phyloP scores from a whole-genome alignment of 179 eudicot genomes.

The Vitellaria paradoxa region DNA sequence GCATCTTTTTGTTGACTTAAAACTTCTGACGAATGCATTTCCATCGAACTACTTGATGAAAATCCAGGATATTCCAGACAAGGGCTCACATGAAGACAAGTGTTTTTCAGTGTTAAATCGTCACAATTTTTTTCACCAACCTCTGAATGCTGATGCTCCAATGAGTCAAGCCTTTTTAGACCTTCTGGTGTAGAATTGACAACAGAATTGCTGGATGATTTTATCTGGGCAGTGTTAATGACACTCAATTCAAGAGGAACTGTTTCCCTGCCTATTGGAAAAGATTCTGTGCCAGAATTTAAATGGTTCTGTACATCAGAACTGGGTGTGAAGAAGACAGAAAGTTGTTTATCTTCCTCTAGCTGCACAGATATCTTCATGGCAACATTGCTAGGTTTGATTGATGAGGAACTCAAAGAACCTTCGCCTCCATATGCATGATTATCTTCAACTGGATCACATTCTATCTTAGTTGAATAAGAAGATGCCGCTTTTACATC shows the following conservation, averaged over 20 bases:
- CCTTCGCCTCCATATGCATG: constrained; percentile 18
- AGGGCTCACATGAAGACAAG: constrained; percentile 2
- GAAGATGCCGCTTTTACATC: constrained; percentile 27
- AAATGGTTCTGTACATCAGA: constrained; percentile 20
- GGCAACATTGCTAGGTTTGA: neutral
- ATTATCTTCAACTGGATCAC: constrained; percentile 16
- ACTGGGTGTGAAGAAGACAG: constrained; percentile 17
- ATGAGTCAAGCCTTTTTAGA: neutral
- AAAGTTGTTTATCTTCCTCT: constrained; percentile 15
- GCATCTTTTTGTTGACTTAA: constrained; percentile 7
- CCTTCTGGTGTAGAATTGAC: neutral
- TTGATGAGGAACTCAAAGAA: constrained; percentile 11
- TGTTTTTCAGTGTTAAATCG: neutral
- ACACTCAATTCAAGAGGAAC: constrained; percentile 14
- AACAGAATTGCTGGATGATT: constrained; percentile 11
- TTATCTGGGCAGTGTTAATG: constrained; percentile 16
- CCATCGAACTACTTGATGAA: neutral
- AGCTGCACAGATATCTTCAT: constrained; percentile 5
- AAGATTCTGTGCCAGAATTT: constrained; percentile 23
- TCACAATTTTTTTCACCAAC: constrained; percentile 7
- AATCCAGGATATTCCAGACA: constrained; percentile 3
- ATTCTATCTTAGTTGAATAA: constrained; percentile 17
- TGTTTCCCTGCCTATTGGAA: constrained; percentile 21
- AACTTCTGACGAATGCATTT: constrained; percentile 12
- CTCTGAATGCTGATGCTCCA: constrained; percentile 6